Evolutionary conservation across 2,329 filamentous ascomycete genomes (phyloP).

Genomic region (Aspergillus clavatus): DNA sequence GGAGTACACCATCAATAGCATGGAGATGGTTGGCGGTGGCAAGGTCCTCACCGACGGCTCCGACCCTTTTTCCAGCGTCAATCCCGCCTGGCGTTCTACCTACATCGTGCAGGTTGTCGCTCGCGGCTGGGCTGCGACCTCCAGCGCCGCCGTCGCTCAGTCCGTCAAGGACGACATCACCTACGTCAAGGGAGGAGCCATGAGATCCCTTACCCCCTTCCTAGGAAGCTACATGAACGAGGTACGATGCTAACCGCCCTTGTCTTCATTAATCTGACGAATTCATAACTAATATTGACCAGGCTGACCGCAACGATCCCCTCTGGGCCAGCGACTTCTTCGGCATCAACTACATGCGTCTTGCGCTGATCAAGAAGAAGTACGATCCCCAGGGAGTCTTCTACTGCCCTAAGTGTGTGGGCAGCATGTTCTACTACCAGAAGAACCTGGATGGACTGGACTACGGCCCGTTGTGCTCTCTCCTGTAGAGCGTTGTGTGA

Average conservation of each 20-base stretch:
- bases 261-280: background rate
- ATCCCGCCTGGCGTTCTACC: constrained; percentile 50
- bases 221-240: constrained; percentile 38
- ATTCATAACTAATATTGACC: background rate
- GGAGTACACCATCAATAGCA: constrained; percentile 15
- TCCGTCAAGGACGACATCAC: constrained; percentile 27
- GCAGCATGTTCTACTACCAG: constrained; percentile 5
- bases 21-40: constrained; percentile 23
- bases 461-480: constrained; percentile 8
- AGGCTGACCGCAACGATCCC: constrained; percentile 16
- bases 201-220: constrained; percentile 28
- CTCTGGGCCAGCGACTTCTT: constrained; percentile 14
- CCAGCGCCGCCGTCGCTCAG: constrained; percentile 11
- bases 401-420: constrained; percentile 15
- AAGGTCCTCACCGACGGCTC: constrained; percentile 31
- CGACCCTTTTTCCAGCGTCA: constrained; percentile 40
- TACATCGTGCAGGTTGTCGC: constrained; percentile 31
- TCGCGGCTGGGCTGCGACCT: constrained; percentile 7
- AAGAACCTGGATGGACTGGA: background rate
- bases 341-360: constrained; percentile 4
- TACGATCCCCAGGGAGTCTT: constrained; percentile 13
- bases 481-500: constrained; percentile 11
- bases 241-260: constrained; percentile 10
- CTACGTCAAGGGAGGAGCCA: constrained; percentile 26
- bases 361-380: constrained; percentile 11